These are phyloP conservation scores for Blepharisma japonicum DNA, from an alignment of 73 alveolate genomes.

Conservation along the genomic window DNA sequence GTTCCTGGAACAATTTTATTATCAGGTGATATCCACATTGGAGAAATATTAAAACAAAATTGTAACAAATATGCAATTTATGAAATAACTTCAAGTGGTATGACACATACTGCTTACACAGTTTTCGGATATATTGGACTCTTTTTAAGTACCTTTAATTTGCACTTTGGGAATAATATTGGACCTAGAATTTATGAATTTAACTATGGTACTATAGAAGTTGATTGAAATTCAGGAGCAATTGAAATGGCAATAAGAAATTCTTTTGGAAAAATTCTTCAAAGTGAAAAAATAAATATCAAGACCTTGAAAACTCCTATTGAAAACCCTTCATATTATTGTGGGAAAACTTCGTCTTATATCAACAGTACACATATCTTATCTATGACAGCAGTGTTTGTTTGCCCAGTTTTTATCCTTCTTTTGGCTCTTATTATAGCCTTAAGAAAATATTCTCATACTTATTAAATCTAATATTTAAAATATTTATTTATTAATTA, in stretches of 20 bases:
- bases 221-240: not conserved
- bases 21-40: slow-evolving; percentile 28
- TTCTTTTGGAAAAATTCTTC: not conserved
- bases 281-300: not conserved
- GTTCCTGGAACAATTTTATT: not conserved
- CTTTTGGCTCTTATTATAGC: not conserved
- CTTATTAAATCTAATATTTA: not conserved
- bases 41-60: not conserved
- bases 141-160: not conserved
- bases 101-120: slow-evolving; percentile 18
- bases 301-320: not conserved
- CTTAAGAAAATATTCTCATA: slow-evolving; percentile 11
- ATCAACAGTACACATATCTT: not conserved
- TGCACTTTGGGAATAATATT: not conserved
- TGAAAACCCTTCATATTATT: not conserved
- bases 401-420: not conserved
- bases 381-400: not conserved
- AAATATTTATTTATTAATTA: too few species aligned
- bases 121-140: not conserved
- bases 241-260: not conserved
- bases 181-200: not conserved
- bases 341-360: not conserved
- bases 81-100: slow-evolving; percentile 24
- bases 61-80: not conserved
- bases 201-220: not conserved